These are phyloP conservation scores for Pleurotus eryngii DNA, from an alignment of 768 basidiomycete species.

Conservation along the genomic window DNA sequence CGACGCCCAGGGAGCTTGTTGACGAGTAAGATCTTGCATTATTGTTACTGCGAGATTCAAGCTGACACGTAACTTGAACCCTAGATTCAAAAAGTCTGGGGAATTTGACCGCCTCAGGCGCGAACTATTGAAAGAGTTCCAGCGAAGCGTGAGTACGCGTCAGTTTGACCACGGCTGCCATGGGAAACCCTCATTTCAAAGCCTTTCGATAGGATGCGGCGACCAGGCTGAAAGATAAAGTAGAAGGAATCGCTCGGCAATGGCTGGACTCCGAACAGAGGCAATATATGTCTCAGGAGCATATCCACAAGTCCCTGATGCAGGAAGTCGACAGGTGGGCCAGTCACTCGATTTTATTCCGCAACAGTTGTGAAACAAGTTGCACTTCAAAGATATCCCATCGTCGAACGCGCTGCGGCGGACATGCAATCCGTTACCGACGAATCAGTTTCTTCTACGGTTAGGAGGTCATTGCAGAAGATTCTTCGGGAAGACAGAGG, in stretches of 20 bases:
- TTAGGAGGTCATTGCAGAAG: slow-evolving; percentile 40
- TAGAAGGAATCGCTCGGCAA: slow-evolving; percentile 60
- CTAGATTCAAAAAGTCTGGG: slow-evolving; percentile 76
- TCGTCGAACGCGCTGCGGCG: slow-evolving; percentile 60
- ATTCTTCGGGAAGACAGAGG: slow-evolving; percentile 41
- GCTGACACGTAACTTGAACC: not conserved
- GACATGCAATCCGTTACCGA: slow-evolving; percentile 50
- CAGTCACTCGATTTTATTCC: not conserved
- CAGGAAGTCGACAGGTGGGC: slow-evolving; percentile 69
- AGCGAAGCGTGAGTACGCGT: slow-evolving; percentile 48
- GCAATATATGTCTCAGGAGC: slow-evolving; percentile 48
- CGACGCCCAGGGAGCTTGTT: slow-evolving; percentile 58
- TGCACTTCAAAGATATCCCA: slow-evolving; percentile 48
- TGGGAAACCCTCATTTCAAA: slow-evolving; percentile 4
- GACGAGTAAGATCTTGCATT: slow-evolving; percentile 47
- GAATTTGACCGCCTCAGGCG: slow-evolving; percentile 73
- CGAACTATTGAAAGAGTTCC: slow-evolving; percentile 61
- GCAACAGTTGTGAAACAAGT: not conserved
- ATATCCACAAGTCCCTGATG: slow-evolving; percentile 57
- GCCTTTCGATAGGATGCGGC: slow-evolving; percentile 40
- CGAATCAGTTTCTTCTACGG: slow-evolving; percentile 37
- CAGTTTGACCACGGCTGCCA: not conserved
- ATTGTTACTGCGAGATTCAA: not conserved
- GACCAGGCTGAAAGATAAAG: slow-evolving; percentile 49
- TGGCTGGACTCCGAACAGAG: slow-evolving; percentile 52